These are phyloP conservation scores for Blastobotrys mokoenaii DNA, from an alignment of 805 yeast species.

Conservation along the genomic window DNA sequence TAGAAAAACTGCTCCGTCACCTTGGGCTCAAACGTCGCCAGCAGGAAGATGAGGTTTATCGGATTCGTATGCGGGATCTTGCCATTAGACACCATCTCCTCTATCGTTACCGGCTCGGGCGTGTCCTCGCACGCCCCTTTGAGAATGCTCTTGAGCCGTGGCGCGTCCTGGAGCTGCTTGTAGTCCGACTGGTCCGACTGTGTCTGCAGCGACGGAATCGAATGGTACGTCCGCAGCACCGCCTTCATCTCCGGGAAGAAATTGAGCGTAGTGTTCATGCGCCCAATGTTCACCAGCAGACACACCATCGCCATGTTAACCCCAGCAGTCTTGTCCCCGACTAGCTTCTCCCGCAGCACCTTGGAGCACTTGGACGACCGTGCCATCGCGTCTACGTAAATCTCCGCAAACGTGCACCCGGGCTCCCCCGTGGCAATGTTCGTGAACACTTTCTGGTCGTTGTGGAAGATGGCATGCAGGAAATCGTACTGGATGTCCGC, in stretches of 20 bases:
- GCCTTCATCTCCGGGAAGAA: conserved; percentile 93
- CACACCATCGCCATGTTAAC: conserved; percentile 74
- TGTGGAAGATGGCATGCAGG: conserved; percentile 53
- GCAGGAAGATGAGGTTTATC: conserved; percentile 63
- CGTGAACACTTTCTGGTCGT: conserved; percentile 57
- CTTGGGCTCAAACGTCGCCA: conserved; percentile 54
- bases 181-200: conserved; percentile 47
- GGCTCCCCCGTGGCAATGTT: conserved; percentile 30
- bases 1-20: conserved; percentile 36
- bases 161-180: conserved; percentile 89
- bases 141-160: conserved; percentile 79
- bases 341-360: conserved; percentile 67
- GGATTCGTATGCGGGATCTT: conserved; percentile 49
- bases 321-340: conserved; percentile 53
- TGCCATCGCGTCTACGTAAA: conserved; percentile 74
- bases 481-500: conserved; percentile 81
- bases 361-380: conserved; percentile 77
- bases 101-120: conserved; percentile 39
- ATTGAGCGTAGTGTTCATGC: conserved; percentile 91
- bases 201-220: conserved; percentile 82
- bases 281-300: conserved; percentile 79
- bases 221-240: conserved; percentile 84
- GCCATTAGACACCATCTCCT: conserved; percentile 34
- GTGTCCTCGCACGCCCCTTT: conserved; percentile 74
- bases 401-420: conserved; percentile 68